A percentile compares a stretch with the other conserved stretches of the same genome.
Conservation (phyloP, 169 alveolate species). For the Cryptosporidium ubiquitum region DNA sequence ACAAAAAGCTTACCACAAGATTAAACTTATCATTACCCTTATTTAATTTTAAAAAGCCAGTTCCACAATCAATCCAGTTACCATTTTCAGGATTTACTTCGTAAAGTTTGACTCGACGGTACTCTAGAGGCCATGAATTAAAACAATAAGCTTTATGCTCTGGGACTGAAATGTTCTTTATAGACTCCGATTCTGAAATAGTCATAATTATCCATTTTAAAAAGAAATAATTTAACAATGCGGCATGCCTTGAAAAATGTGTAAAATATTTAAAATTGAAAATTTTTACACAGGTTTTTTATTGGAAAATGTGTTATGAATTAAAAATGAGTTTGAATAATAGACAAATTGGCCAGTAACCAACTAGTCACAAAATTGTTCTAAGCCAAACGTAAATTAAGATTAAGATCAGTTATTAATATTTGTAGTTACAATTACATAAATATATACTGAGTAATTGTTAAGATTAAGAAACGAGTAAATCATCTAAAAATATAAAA, state of each 20-base stretch:
- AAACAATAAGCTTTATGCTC: conserved; percentile 9
- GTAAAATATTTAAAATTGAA: neutral
- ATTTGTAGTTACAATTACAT: neutral
- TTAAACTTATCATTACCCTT: conserved; percentile 20
- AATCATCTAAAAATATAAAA: neutral
- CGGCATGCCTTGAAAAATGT: neutral
- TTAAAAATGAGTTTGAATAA: no score
- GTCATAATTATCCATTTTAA: conserved; percentile 45
- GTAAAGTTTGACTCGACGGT: conserved; percentile 79
- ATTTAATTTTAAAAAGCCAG: conserved; percentile 38
- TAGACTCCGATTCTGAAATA: neutral
- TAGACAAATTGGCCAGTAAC: neutral
- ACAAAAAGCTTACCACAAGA: conserved; percentile 36
- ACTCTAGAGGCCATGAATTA: conserved; percentile 59
- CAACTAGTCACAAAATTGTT: no score
- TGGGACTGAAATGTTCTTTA: neutral
- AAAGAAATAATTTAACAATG: neutral
- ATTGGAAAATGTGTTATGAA: no score
- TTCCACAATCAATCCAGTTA: conserved; percentile 73
- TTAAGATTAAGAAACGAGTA: neutral
- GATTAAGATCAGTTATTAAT: no score
- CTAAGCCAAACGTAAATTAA: no score
- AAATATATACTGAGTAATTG: neutral
- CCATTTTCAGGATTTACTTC: conserved; percentile 77
- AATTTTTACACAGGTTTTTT: no score